phyloP scores from a whole-genome alignment of 148 eudicot species.

The Talinum fruticosum region DNA sequence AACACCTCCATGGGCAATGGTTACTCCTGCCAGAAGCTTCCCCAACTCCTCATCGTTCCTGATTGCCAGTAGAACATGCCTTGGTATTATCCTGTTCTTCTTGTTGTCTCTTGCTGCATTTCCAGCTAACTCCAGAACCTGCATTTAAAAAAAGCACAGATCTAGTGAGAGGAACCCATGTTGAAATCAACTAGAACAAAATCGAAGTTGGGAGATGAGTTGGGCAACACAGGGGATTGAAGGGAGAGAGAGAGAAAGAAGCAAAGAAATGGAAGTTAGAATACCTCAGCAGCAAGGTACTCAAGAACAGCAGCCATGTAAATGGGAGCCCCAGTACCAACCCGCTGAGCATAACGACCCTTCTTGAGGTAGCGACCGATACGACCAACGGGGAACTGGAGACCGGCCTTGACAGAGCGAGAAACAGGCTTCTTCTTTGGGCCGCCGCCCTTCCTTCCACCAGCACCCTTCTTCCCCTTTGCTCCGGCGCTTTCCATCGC shows the following conservation, averaged over 20 bases:
- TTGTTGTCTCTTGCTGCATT: constrained; percentile 73
- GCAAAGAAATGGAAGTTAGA: background rate
- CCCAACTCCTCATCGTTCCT: constrained; percentile 76
- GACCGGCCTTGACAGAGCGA: constrained; percentile 59
- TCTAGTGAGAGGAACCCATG: background rate
- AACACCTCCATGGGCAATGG: constrained; percentile 74
- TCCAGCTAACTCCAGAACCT: constrained; percentile 73
- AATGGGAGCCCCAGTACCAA: constrained; percentile 71
- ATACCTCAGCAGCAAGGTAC: constrained; percentile 72
- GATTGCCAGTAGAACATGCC: constrained; percentile 59
- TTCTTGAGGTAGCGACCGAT: constrained; percentile 64
- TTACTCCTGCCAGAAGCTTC: constrained; percentile 51
- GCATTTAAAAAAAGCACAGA: background rate
- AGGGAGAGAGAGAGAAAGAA: background rate
- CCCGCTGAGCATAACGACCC: constrained; percentile 62
- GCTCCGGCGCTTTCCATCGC: constrained; percentile 43
- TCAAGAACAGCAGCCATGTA: constrained; percentile 75
- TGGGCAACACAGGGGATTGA: no score
- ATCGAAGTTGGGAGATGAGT: background rate
- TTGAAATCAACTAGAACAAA: no score
- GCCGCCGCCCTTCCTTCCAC: constrained; percentile 60
- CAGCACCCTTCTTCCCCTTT: constrained; percentile 63
- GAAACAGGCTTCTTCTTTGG: constrained; percentile 63
- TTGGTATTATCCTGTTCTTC: constrained; percentile 61
- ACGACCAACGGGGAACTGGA: constrained; percentile 78